Evolutionary conservation across 2,329 filamentous ascomycete genomes (phyloP).

Genomic region (Paraphoma sp.): DNA sequence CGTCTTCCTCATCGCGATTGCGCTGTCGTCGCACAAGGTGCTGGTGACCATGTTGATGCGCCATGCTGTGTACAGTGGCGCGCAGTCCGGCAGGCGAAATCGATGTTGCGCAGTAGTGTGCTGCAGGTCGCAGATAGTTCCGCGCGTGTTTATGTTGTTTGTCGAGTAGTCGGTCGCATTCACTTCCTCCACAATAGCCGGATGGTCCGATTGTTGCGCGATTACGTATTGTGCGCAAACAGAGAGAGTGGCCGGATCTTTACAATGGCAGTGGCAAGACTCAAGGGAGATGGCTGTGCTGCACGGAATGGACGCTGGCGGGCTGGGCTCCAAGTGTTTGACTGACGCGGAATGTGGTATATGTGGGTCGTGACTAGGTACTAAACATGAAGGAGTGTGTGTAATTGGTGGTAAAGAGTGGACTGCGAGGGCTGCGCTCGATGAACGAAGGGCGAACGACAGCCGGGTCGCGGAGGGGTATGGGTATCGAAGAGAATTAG

Average conservation of each 20-base stretch:
- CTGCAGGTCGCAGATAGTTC: not conserved
- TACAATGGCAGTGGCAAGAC: conserved; percentile 20
- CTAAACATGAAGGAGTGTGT: conserved; percentile 42
- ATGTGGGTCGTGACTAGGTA: conserved; percentile 30
- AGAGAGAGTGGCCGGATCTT: conserved; percentile 24
- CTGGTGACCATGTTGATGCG: conserved; percentile 31
- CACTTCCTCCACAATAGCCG: conserved; percentile 13
- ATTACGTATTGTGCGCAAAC: conserved; percentile 33
- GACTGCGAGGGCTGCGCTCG: conserved; percentile 43
- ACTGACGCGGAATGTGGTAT: conserved; percentile 32
- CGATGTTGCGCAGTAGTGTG: conserved; percentile 1
- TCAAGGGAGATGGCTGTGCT: conserved; percentile 30
- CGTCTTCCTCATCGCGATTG: conserved; percentile 16
- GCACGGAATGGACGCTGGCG: conserved; percentile 39
- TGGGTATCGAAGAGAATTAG: conserved; percentile 18
- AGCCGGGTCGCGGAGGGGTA: conserved; percentile 44
- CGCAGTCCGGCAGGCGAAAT: not conserved
- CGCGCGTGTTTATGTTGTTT: not conserved
- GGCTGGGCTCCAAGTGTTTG: conserved; percentile 19
- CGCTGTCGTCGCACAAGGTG: conserved; percentile 42
- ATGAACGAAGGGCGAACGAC: conserved; percentile 50
- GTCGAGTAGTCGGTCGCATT: conserved; percentile 7
- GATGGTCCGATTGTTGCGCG: conserved; percentile 10
- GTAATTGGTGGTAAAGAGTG: conserved; percentile 41
- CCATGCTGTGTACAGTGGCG: conserved; percentile 17